A percentile compares a stretch with the other conserved stretches of the same genome.
Evolutionary conservation across 2,329 filamentous ascomycete genomes (phyloP).

Genomic region (Alternaria sp.): DNA sequence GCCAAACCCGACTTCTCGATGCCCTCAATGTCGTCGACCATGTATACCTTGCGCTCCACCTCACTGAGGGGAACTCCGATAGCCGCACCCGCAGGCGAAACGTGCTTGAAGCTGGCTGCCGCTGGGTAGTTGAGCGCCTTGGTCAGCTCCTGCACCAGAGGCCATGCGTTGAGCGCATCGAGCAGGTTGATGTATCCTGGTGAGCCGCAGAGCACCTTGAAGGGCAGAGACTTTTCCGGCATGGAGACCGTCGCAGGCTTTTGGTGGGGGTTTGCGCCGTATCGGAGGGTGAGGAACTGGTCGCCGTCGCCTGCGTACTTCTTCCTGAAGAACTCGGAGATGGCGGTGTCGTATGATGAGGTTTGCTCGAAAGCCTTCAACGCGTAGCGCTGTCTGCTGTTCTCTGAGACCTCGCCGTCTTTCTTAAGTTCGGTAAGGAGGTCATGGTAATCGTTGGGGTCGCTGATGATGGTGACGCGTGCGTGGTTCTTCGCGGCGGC

Average conservation of each 20-base stretch:
- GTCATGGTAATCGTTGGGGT: conserved; percentile 90
- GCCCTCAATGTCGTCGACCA: conserved; percentile 92
- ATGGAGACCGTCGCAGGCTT: conserved; percentile 91
- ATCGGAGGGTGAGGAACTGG: conserved; percentile 85
- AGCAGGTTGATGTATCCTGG: conserved; percentile 98
- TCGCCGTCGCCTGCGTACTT: conserved; percentile 86
- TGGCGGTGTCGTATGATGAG: conserved; percentile 92
- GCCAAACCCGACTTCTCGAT: conserved; percentile 86
- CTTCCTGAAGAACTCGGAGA: conserved; percentile 96
- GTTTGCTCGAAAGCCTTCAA: conserved; percentile 99
- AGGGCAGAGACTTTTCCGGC: conserved; percentile 77
- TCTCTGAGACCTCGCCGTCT: conserved; percentile 81
- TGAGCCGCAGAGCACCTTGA: conserved; percentile 87
- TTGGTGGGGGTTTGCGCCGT: conserved; percentile 97
- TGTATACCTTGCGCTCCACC: conserved; percentile 95
- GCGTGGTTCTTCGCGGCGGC: conserved; percentile 98
- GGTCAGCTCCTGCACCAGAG: conserved; percentile 94
- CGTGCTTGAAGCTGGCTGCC: conserved; percentile 96
- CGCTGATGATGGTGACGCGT: conserved; percentile 93
- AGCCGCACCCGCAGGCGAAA: conserved; percentile 93
- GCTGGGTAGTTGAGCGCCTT: conserved; percentile 85
- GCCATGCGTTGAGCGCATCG: conserved; percentile 96
- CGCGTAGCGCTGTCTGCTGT: conserved; percentile 85
- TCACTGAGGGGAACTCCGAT: conserved; percentile 86
- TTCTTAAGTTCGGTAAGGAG: conserved; percentile 92